phyloP scores from a whole-genome alignment of 169 alveolate species.

The Besnoitia besnoiti region DNA sequence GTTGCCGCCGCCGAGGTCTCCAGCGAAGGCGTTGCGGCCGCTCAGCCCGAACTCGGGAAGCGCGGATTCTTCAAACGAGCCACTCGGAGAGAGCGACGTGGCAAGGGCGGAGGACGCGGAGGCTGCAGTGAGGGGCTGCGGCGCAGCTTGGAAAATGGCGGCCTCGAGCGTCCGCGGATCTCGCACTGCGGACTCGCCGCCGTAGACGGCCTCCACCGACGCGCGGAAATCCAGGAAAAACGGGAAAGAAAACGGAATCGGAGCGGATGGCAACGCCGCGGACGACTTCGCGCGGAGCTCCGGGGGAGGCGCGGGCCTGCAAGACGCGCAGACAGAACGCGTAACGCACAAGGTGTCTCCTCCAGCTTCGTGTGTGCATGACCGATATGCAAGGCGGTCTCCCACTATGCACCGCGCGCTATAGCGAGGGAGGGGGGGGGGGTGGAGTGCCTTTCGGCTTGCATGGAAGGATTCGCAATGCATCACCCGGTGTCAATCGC shows the following conservation, averaged over 20 bases:
- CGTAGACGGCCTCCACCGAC: constrained; percentile 4
- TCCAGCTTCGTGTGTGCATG: too few species aligned
- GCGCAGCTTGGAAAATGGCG: constrained; percentile 13
- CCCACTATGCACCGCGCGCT: too few species aligned
- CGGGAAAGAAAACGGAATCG: not conserved
- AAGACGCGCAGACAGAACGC: not conserved
- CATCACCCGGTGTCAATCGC: too few species aligned
- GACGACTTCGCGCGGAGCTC: not conserved
- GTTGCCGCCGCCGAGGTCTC: not conserved
- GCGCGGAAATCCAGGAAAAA: not conserved
- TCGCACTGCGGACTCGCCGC: not conserved
- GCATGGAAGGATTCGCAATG: too few species aligned
- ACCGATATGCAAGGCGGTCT: too few species aligned
- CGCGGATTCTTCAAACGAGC: not conserved
- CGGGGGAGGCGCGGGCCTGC: not conserved
- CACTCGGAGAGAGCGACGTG: too few species aligned
- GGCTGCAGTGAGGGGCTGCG: not conserved
- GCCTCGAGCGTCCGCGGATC: constrained; percentile 32
- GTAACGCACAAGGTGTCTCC: too few species aligned
- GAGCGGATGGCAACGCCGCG: not conserved
- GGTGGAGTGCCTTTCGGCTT: too few species aligned
- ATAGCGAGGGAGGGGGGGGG: too few species aligned
- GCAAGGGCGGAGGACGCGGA: not conserved
- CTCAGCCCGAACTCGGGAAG: too few species aligned
- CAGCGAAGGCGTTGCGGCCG: not conserved